Evolutionary conservation across 2,329 filamentous ascomycete genomes (phyloP).

Genomic region (Xylaria multiplex): DNA sequence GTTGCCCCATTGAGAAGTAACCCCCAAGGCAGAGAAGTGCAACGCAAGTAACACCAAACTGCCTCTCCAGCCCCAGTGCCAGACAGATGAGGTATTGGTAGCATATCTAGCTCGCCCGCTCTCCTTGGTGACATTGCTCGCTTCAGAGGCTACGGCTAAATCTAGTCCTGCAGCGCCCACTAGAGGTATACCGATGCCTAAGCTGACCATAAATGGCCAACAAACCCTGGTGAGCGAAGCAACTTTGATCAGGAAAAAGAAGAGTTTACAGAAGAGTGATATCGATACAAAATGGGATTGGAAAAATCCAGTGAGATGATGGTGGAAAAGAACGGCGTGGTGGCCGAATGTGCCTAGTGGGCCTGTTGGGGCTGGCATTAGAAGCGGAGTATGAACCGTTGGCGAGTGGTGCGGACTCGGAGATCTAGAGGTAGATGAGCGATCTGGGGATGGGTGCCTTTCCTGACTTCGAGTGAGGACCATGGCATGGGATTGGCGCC

Average conservation of each 20-base stretch:
- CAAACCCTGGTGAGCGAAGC: conserved; percentile 73
- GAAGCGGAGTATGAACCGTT: conserved; percentile 51
- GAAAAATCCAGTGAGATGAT: conserved; percentile 50
- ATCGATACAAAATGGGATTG: conserved; percentile 47
- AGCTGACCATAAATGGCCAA: conserved; percentile 74
- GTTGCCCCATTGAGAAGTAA: conserved; percentile 46
- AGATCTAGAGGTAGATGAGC: conserved; percentile 37
- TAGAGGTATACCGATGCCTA: conserved; percentile 73
- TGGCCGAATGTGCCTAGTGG: conserved; percentile 43
- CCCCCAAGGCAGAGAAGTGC: conserved; percentile 51
- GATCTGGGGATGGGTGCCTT: conserved; percentile 50
- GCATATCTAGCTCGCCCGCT: conserved; percentile 33
- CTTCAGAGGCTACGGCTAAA: conserved; percentile 55
- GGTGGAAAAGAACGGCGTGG: conserved; percentile 50
- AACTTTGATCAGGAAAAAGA: conserved; percentile 75
- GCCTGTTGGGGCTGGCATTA: conserved; percentile 61
- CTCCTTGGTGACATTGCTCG: conserved; percentile 27
- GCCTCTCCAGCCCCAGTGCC: conserved; percentile 50
- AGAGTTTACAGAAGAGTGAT: conserved; percentile 60
- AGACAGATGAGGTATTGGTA: conserved; percentile 32
- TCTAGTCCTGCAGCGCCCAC: conserved; percentile 76
- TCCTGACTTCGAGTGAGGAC: conserved; percentile 56
- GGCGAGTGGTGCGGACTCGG: conserved; percentile 37
- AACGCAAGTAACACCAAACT: conserved; percentile 50
- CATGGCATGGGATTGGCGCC: conserved; percentile 51